Base-by-base conservation (phyloP, 257 asterid genomes). In the Buddleja alternifolia region DNA sequence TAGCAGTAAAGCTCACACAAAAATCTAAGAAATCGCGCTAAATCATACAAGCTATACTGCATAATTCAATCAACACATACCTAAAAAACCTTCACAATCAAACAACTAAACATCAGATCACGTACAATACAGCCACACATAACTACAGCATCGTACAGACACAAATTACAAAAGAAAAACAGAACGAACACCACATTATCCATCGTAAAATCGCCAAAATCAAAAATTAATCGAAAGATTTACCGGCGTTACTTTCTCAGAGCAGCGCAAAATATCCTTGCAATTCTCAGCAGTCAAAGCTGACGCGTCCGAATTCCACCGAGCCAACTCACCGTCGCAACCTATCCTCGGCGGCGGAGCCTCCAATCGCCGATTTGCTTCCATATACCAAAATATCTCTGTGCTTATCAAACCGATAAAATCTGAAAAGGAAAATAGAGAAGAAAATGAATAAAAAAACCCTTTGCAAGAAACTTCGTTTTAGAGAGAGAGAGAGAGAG, bases 241-340 rank as follows among this genome's bases (percentile, higher is more conserved):
- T 79, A 88, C 92, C 79, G 52, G 66, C 21, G 63, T 44, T 56
- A 21, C 68, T 69, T 71, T 72, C 44, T 10, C 78, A 60, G 64
- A 61, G 3, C 50, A 41, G 7, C 63, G 66, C 53, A 63, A 60
- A 62, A 14, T 7, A 73, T 68, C 78, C 16, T 68, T 59, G 67
- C 63, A 77, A 74, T 73, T 69, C 61, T 67, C 87, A 41, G 65
- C 75, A 21, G 82, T 69, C 69, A 74, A 63, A 70, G 90, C 75
- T 23, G 86, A 85, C 51, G 70, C 80, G 47, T 71, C 80, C 10
- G 79, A 78, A 76, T 63, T 61, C 74, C 67, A 78, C 53, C 77
- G 80, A 75, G 78, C 65, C 92, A 81, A 78, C 77, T 72, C 85
- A 52, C 24, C 20, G 48, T 25, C 4, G 70, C 75, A 34, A 40